These are phyloP conservation scores for Saccharomycopsis sp. DNA, from an alignment of 805 yeast genomes.

Conservation along the genomic window DNA sequence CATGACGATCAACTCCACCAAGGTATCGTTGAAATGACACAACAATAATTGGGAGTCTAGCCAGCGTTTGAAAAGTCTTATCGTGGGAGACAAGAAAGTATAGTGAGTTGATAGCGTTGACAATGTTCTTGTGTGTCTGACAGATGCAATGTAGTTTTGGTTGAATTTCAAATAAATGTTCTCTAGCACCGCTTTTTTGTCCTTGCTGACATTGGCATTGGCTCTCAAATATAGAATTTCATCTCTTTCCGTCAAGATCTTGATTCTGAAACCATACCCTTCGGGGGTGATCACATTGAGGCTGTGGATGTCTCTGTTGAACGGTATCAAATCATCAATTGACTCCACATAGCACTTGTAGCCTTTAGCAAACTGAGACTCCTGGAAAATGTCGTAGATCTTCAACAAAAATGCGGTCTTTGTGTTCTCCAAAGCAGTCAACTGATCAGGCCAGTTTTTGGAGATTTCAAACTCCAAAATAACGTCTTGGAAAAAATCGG, in stretches of 20 bases:
- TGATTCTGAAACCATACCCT: slow-evolving; percentile 78
- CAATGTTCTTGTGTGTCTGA: slow-evolving; percentile 77
- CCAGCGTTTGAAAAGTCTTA: slow-evolving; percentile 85
- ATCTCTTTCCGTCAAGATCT: slow-evolving; percentile 80
- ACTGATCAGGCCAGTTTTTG: slow-evolving; percentile 93
- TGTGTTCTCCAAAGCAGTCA: slow-evolving; percentile 76
- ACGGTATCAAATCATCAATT: slow-evolving; percentile 60
- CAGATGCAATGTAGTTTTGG: slow-evolving; percentile 55
- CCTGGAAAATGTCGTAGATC: slow-evolving; percentile 43
- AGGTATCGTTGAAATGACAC: slow-evolving; percentile 67
- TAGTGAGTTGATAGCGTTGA: slow-evolving; percentile 63
- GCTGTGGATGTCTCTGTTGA: slow-evolving; percentile 49
- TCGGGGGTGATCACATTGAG: slow-evolving; percentile 74
- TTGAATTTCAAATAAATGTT: slow-evolving; percentile 57
- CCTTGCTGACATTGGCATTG: slow-evolving; percentile 56
- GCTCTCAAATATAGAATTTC: slow-evolving; percentile 68
- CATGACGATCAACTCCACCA: slow-evolving; percentile 74
- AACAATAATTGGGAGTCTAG: slow-evolving; percentile 72
- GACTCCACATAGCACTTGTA: slow-evolving; percentile 56
- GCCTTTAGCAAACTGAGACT: slow-evolving; percentile 35
- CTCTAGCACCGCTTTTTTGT: slow-evolving; percentile 50
- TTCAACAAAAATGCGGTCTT: slow-evolving; percentile 84
- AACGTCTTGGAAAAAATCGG: slow-evolving; percentile 74
- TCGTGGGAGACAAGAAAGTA: slow-evolving; percentile 71
- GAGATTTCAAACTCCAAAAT: slow-evolving; percentile 85